Base-by-base conservation (phyloP, 2,329 filamentous ascomycete genomes). In the Paraconiothyrium sp. region DNA sequence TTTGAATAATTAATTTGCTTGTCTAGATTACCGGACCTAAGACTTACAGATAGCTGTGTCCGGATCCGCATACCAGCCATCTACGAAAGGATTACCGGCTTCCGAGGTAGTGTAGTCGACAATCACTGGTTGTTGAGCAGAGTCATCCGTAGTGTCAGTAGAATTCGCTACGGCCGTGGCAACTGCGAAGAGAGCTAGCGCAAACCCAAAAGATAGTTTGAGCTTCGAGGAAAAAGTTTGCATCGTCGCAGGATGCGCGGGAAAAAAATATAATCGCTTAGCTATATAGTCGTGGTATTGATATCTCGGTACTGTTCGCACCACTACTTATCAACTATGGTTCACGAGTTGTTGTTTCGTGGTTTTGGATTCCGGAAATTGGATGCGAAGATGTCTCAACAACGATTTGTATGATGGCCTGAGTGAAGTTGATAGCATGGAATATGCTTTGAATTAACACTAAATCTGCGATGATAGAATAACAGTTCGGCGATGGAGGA, bases 41-140 rank as follows among this genome's bases (percentile, higher is more conserved):
- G 14, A 32, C 46, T 48, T 48, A 32, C 46, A 61, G 47, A 61
- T 57, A 3, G 59, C 59, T n/a, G 59, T 61, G 37, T 61, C 59
- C 9, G 59, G 59, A 50, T 57, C 59, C n/a, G 54, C 52, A 35
- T 61, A 61, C 54, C 59, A 57, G 8, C 54, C 59, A 16, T 52
- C 59, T 22, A 57, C 47, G 14, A 61, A 57, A 1, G 59, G 59
- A 54, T 57, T 61, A 14, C 59, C 59, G 7, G 59, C 58, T 46
- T 61, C 59, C 7, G 52, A 48, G 6, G 59, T 61, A n/a, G 47
- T 57, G 54, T 54, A 57, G 41, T 61, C 41, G 30, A 52, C 37
- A 22, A 46, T 24, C n/a, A 10, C 16, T 20, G 51, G 22, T 22
- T 16, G 57, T 22, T 43, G 22, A 16, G 43, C 30, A 47, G 14